Evolutionary conservation across 1,139 yeast genomes (phyloP).

Genomic region (Taphrina deformans): DNA sequence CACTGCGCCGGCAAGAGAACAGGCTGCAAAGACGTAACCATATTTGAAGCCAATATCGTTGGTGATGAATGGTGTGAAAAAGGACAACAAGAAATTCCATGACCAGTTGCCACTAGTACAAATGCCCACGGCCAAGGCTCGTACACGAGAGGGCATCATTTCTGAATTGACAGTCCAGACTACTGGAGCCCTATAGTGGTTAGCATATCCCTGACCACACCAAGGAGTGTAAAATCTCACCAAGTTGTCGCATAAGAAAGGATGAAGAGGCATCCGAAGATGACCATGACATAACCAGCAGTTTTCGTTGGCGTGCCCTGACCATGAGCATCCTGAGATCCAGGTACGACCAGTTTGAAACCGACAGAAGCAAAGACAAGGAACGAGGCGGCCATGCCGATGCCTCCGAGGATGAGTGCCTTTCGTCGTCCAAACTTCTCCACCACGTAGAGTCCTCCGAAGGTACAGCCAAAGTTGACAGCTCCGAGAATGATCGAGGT

Average conservation of each 20-base stretch:
- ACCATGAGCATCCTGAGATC: constrained; percentile 35
- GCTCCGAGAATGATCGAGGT: constrained; percentile 76
- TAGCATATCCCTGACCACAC: no score
- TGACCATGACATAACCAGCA: constrained; percentile 69
- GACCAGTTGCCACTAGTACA: constrained; percentile 73
- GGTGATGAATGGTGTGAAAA: constrained; percentile 69
- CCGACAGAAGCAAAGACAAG: constrained; percentile 63
- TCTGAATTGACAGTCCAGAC: constrained; percentile 78
- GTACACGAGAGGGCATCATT: constrained; percentile 72
- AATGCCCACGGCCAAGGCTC: constrained; percentile 77
- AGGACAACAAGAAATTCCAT: constrained; percentile 73
- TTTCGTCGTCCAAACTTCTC: constrained; percentile 72
- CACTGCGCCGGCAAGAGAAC: constrained; percentile 57
- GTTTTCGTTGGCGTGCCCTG: constrained; percentile 42
- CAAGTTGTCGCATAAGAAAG: constrained; percentile 83
- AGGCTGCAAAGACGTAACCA: constrained; percentile 76
- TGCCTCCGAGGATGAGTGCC: constrained; percentile 63
- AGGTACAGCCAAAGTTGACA: constrained; percentile 74
- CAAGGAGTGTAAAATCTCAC: no score
- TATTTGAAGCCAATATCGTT: constrained; percentile 65
- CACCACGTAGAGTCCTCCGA: constrained; percentile 64
- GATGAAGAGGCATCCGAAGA: constrained; percentile 74
- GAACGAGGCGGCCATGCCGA: constrained; percentile 65
- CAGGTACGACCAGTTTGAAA: constrained; percentile 57
- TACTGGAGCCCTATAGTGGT: constrained; percentile 57